Evolutionary conservation across 108 stramenopile species (phyloP), one percentile per base, ranked within the genome.

Genomic region (Pseudonitzschia delicatissima): DNA sequence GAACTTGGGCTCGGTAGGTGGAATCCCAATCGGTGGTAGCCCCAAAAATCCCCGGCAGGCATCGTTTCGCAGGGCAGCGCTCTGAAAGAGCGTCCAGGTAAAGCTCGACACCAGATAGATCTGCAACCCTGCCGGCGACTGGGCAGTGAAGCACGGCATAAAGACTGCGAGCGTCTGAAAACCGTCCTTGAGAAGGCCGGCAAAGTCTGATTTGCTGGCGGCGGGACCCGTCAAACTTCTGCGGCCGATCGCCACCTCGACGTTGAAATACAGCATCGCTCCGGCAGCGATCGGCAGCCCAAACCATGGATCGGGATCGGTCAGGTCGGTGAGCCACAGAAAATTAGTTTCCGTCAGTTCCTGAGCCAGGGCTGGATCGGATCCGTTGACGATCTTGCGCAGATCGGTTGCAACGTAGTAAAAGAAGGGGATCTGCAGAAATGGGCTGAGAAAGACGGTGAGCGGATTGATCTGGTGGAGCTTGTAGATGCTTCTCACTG

Each of bases 261-360:
- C 87, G 52, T 94, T 88, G 35, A 78, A 58, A 63, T 94, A 94
- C 35, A 94, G 36, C 63, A 89, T 68, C 23, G 64, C 61, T 11
- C 92, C 92, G 4, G 82, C 82, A 9, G 74, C 45, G 13, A 94
- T 86, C 15, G 92, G 92, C n/a, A 94, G 74, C 11, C 80, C 90
- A 64, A 84, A 91, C 82, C 82, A 91, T 25, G 92, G 89, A 81
- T 94, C 92, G 11, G 92, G 90, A 67, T 94, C 92, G 12, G 89
- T 94, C 63, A 94, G 68, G 60, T 94, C 92, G 0, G 83, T 66
- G 9, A 94, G 72, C 86, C 87, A 90, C n/a, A 76, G 64, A 32
- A 91, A 81, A 28, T 57, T 64, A 21, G 48, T 58, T 29, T 86
- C 87, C 18, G 88, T 88, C 40, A 94, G 67, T 65, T 85, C 68